Conservation (phyloP, 2,329 filamentous ascomycete species). For the Aureobasidium sp. region DNA sequence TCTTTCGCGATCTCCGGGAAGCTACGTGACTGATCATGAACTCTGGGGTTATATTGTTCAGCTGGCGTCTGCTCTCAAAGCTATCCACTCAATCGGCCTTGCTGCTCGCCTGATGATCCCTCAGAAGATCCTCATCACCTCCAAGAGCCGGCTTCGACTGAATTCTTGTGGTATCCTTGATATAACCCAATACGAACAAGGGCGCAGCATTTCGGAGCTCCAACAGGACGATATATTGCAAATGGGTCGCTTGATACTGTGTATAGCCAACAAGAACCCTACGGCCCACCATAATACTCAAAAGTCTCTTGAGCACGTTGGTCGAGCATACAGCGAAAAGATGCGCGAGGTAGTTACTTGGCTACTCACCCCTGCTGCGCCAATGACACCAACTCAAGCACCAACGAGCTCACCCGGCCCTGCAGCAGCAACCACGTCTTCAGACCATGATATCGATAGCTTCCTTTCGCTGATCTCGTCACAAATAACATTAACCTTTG, state of each 20-base stretch:
- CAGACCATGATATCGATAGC: slow-evolving; percentile 65
- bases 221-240: slow-evolving; percentile 83
- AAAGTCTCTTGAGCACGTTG: slow-evolving; percentile 68
- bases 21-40: slow-evolving; percentile 60
- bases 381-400: slow-evolving; percentile 40
- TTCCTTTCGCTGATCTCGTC: slow-evolving; percentile 72
- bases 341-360: slow-evolving; percentile 74
- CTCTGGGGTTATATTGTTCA: slow-evolving; percentile 92
- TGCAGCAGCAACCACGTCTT: slow-evolving; percentile 22
- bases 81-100: slow-evolving; percentile 72
- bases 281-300: slow-evolving; percentile 52
- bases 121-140: slow-evolving; percentile 82
- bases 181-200: slow-evolving; percentile 72
- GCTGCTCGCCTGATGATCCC: slow-evolving; percentile 81
- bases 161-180: slow-evolving; percentile 86
- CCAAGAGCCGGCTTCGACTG: slow-evolving; percentile 81
- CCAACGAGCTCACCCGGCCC: slow-evolving; percentile 74
- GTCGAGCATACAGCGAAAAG: slow-evolving; percentile 67
- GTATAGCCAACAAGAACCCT: slow-evolving; percentile 57
- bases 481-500: slow-evolving; percentile 67
- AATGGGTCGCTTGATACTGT: slow-evolving; percentile 78
- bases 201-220: slow-evolving; percentile 62
- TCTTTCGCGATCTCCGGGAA: slow-evolving; percentile 8
- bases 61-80: slow-evolving; percentile 77
- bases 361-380: slow-evolving; percentile 57